Evolutionary conservation across 2,329 filamentous ascomycete species (phyloP).

Genomic region (Botryotinia calthae): DNA sequence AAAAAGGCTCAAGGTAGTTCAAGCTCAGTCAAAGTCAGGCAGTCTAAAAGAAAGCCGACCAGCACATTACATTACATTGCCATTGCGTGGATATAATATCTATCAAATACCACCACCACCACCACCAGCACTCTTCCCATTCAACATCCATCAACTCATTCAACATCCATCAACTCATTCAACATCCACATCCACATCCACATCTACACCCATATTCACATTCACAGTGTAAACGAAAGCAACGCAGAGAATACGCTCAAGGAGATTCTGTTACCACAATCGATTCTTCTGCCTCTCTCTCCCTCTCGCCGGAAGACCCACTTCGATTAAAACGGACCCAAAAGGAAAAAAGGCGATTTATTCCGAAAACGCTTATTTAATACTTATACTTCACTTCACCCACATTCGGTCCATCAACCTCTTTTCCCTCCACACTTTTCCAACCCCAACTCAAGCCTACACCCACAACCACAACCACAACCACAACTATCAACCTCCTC

Average conservation of each 20-base stretch:
- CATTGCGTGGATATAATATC: neutral
- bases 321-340: conserved; percentile 14
- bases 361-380: conserved; percentile 13
- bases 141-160: neutral
- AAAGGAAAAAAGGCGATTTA: conserved; percentile 1
- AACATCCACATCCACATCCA: neutral
- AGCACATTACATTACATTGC: neutral
- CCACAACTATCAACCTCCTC: too few relatives aligned
- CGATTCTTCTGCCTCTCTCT: neutral
- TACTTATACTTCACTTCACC: conserved; percentile 5
- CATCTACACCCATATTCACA: neutral
- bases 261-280: neutral
- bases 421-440: neutral
- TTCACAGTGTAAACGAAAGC: neutral
- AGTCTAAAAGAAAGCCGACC: conserved; percentile 4
- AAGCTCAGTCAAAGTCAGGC: neutral
- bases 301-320: conserved; percentile 7
- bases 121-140: neutral
- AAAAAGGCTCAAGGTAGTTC: neutral
- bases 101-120: neutral
- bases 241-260: neutral
- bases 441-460: neutral
- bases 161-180: neutral
- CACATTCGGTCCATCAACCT: conserved; percentile 9
- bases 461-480: neutral